Evolutionary conservation across 306 rosid species (phyloP).

Genomic region (Gynostemma pentaphyllum): DNA sequence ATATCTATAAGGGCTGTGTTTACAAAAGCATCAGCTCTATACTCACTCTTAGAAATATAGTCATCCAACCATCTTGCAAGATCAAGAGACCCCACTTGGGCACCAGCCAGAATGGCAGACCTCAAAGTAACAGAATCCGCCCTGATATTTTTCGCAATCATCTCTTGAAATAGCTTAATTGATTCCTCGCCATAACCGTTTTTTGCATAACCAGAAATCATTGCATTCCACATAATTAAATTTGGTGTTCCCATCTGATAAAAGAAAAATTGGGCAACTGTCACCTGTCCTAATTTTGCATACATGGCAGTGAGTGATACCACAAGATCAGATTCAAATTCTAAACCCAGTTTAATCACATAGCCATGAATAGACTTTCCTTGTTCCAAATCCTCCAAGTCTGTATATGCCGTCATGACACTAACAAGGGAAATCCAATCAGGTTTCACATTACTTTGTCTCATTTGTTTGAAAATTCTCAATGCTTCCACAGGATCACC

Average conservation of each 20-base stretch:
- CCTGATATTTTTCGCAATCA: slow-evolving; percentile 4
- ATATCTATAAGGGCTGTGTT: slow-evolving; percentile 12
- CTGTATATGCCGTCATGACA: slow-evolving; percentile 7
- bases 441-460: slow-evolving; percentile 6
- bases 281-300: slow-evolving; percentile 12
- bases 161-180: slow-evolving; percentile 5
- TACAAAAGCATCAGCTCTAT: not conserved
- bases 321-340: slow-evolving; percentile 5
- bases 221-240: slow-evolving; percentile 14
- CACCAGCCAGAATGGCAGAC: slow-evolving; percentile 6
- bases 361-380: slow-evolving; percentile 7
- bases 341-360: slow-evolving; percentile 10
- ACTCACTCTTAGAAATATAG: slow-evolving; percentile 2
- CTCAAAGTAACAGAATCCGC: slow-evolving; percentile 10
- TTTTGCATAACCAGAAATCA: slow-evolving; percentile 15
- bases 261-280: slow-evolving; percentile 12
- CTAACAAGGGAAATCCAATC: slow-evolving; percentile 15
- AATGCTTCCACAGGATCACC: slow-evolving; percentile 14
- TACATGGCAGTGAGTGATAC: slow-evolving; percentile 12
- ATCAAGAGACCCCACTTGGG: slow-evolving; percentile 9
- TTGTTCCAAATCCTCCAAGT: slow-evolving; percentile 8
- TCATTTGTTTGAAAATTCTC: slow-evolving; percentile 9
- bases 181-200: slow-evolving; percentile 16
- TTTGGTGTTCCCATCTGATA: slow-evolving; percentile 9
- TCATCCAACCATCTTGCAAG: slow-evolving; percentile 14